Evolutionary conservation across 2,329 filamentous ascomycete species (phyloP), one percentile per base, ranked within the genome.

Genomic region (Waltergamsia citrina): DNA sequence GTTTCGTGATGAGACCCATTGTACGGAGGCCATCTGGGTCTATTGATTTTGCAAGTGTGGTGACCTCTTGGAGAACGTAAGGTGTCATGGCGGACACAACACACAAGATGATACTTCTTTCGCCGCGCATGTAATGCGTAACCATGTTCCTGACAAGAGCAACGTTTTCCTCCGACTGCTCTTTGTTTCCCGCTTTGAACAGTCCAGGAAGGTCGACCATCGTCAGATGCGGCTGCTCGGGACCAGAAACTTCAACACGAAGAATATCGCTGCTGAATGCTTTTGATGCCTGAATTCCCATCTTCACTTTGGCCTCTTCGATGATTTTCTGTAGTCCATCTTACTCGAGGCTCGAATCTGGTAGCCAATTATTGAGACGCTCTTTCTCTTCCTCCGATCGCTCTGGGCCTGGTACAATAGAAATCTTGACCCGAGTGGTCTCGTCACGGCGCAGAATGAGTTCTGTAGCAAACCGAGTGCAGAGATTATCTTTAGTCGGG

Each of bases 401-500:
- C 3, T 50, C 47, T 39, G 38, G 12, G 56, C 56, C 0, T 59
- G 57, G 19, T 3, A 34, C 37, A 23, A 51, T 49, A 17, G 42
- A 46, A 1, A 65, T 48, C 42, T 51, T 14, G 67, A n/a, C n/a
- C n/a, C 15, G 24, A 8, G 26, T 23, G 20, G 17, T 21, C 16
- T 29, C 26, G 15, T 17, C 3, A 15, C 62, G 14, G 10, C 74
- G 66, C 5, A 81, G 59, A 9, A 76, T 60, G 14, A 81, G 54
- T 48, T 81, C 73, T 0, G 74, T 81, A 0, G 75, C 67, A 39
- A 81, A 81, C 0, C 71, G 62, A 0, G 77, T 81, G 49, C 76
- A 81, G 0, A 78, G 47, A 24, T 64, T 70, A 34, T 71, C 69
- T 16, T 74, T 71, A 7, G 62, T 57, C 0, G 75, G 75, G 39